Evolutionary conservation across 2,329 filamentous ascomycete species (phyloP), one percentile per base, ranked within the genome.

Genomic region (Zopfia rhizophila): DNA sequence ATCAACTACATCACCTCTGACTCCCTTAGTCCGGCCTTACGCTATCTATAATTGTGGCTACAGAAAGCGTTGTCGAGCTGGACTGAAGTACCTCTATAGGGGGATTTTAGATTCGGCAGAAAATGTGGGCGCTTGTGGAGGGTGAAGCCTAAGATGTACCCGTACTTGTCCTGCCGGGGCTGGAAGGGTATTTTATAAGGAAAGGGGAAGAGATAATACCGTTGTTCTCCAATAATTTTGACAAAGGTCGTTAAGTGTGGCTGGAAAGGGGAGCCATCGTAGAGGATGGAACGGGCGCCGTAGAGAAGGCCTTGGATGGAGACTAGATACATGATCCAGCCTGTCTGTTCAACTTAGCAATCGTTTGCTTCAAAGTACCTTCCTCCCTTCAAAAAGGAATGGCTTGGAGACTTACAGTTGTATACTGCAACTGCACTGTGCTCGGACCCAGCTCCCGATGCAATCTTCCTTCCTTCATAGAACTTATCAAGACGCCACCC

Each of bases 271-370:
- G 86, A 90, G 3, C 90, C 91, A 63, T 95, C 90, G 66, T 95
- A 95, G n/a, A 93, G 75, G 2, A 95, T 70, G 1, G 81, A 76
- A 5, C 83, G 78, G 0, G 78, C 77, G 6, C 89, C 89, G 27
- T 78, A 72, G 1, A 87, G 58, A 6, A 93, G 75, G 3, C 78
- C 75, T 14, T 78, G 76, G 0, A 90, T 75, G 25, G 80, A 82
- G 3, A 78, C 73, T 7, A 91, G 75, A 65, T 93, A 94, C 90
- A 96, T 95, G 72, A 96, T 94, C 90, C 90, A 95, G 11, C 68
- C 67, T 3, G 68, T 71, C 67, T 70, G 24, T 45, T 19, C 28
- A 17, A 16, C 8, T 13, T 4, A 23, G 21, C 6, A 39, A 16
- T n/a, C 11, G 38, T 40, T 17, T 6, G 24, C 13, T 30, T 31